These are phyloP conservation scores for Mortierella claussenii DNA, from an alignment of 192 early-diverging fungal genomes.

Conservation along the genomic window DNA sequence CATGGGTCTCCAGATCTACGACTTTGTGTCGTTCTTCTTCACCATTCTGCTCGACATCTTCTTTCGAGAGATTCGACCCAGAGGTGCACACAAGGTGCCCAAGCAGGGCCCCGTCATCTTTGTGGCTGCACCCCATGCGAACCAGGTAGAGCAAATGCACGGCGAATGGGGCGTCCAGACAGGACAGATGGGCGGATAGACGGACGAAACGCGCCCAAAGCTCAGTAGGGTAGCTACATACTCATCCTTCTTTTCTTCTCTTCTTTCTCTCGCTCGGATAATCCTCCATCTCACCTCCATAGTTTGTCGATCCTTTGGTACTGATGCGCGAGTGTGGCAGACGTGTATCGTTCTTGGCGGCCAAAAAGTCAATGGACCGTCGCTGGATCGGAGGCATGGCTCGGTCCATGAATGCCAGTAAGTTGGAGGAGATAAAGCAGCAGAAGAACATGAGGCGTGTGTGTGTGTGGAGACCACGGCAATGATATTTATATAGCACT, in stretches of 20 bases:
- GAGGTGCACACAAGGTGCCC: constrained; percentile 88
- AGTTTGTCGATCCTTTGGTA: constrained; percentile 96
- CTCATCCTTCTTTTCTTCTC: not conserved
- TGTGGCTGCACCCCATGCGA: constrained; percentile 84
- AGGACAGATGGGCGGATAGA: no score
- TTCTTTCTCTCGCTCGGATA: not conserved
- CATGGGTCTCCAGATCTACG: constrained; percentile 69
- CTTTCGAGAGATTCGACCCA: constrained; percentile 89
- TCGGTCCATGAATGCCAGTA: constrained; percentile 79
- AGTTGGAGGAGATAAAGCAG: constrained; percentile 25
- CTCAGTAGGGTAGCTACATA: no score
- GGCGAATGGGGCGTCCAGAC: not conserved
- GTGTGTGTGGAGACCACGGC: no score
- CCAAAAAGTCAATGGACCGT: constrained; percentile 91
- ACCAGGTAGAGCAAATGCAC: constrained; percentile 65
- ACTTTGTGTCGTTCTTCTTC: constrained; percentile 74
- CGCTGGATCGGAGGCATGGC: constrained; percentile 87
- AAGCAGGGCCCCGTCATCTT: constrained; percentile 92
- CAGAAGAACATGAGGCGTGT: no score
- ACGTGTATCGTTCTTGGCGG: constrained; percentile 80
- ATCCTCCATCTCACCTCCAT: constrained; percentile 22
- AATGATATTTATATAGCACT: no score
- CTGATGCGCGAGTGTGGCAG: constrained; percentile 85
- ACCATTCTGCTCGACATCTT: constrained; percentile 77
- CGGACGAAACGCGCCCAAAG: no score